Percentiles rank a stretch among this genome's conserved stretches.
Conservation (phyloP, 1,284 basidiomycete genomes). For the Pisolithus thermaeus region DNA sequence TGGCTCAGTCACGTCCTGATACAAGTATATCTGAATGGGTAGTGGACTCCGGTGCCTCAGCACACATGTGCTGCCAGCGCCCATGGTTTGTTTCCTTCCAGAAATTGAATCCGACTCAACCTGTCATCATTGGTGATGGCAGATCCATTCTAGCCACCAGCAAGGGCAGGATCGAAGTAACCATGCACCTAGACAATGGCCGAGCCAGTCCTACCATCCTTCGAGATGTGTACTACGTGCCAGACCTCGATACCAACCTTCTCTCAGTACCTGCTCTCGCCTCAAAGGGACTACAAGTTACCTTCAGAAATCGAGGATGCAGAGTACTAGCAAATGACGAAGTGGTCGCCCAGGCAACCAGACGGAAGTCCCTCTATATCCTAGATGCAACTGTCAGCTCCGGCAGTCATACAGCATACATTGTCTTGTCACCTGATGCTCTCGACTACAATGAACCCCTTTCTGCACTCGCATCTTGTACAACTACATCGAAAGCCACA, state of each 20-base stretch:
- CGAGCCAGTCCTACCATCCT: neutral
- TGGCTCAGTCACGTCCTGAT: too few relatives aligned
- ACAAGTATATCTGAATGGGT: too few relatives aligned
- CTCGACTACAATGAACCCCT: neutral
- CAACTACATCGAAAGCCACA: neutral
- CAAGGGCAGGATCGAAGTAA: too few relatives aligned
- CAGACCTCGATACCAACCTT: neutral
- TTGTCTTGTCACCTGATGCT: neutral
- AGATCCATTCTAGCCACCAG: too few relatives aligned
- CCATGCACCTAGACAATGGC: too few relatives aligned
- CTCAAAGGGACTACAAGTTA: neutral
- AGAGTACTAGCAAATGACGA: neutral
- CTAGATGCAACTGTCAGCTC: neutral
- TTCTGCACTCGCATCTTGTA: neutral
- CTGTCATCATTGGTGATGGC: too few relatives aligned
- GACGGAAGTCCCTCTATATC: neutral
- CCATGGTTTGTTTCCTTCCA: too few relatives aligned
- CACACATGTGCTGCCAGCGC: too few relatives aligned
- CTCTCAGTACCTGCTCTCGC: neutral
- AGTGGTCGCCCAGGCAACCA: neutral
- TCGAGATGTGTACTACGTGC: neutral
- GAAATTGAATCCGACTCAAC: too few relatives aligned
- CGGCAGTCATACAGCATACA: neutral
- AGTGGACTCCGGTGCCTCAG: too few relatives aligned
- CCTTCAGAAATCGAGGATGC: neutral